phyloP scores from a whole-genome alignment of 164 flowering plant species.

The Akebia trifoliata region DNA sequence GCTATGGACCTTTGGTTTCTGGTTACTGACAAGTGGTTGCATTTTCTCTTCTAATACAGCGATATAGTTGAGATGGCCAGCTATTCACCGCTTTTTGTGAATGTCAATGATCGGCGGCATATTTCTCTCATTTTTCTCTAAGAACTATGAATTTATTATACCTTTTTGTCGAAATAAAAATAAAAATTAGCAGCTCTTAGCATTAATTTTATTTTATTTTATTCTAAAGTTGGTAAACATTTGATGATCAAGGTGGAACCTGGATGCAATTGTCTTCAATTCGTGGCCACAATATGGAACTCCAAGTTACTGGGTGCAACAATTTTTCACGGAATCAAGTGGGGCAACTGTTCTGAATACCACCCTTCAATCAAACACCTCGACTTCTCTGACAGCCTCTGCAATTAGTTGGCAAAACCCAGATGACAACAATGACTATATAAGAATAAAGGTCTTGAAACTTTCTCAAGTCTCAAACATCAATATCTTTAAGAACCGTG shows the following conservation, averaged over 20 bases:
- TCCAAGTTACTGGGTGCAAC: constrained; percentile 90
- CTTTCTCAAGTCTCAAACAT: background rate
- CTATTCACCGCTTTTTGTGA: constrained; percentile 92
- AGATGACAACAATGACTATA: constrained; percentile 28
- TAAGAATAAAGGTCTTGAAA: constrained; percentile 60
- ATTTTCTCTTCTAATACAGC: constrained; percentile 43
- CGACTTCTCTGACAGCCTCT: constrained; percentile 56
- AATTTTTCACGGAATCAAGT: constrained; percentile 66
- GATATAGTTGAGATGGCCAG: constrained; percentile 87
- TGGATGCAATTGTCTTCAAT: constrained; percentile 89
- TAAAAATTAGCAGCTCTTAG: too few relatives aligned
- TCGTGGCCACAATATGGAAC: constrained; percentile 75
- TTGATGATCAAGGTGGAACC: constrained; percentile 57
- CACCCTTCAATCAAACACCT: constrained; percentile 35
- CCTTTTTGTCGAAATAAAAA: too few relatives aligned
- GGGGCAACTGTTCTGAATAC: constrained; percentile 72
- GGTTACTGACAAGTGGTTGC: background rate
- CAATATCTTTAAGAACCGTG: background rate
- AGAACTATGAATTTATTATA: background rate
- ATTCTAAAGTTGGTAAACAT: background rate
- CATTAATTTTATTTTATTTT: background rate
- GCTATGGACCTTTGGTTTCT: background rate
- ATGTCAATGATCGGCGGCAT: constrained; percentile 72
- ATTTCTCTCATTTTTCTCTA: background rate
- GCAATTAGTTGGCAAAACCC: constrained; percentile 57